Base-by-base conservation (phyloP, 495 filamentous ascomycete genomes). In the Amphirosellinia nigrospora region DNA sequence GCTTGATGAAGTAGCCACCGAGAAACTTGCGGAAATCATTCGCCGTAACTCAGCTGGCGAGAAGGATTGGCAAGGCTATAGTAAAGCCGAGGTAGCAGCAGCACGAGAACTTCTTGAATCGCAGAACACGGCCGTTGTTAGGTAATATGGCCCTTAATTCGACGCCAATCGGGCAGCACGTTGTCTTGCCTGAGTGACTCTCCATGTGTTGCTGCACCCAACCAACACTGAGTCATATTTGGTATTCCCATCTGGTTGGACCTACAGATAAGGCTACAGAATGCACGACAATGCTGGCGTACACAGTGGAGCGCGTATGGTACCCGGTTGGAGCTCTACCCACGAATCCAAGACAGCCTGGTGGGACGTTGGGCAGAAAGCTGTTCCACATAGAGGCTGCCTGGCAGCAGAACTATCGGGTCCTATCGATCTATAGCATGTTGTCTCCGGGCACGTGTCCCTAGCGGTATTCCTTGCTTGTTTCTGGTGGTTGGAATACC, bases 11-110 rank as follows among this genome's bases (percentile, higher is more conserved):
- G 79, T 89, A 70, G 93, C 93, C 41, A 93, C 89, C 1, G 82
- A 85, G 66, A 92, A 90, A 77, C 87, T 98, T 26, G 86, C 87
- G 5, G 89, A 94, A 74, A 93, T 97, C 71, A 87, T 96, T 62
- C 82, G 90, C 58, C 84, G 86, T 56, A 85, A 84, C 60, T 83
- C 83, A 10, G 81, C 85, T 45, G 83, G 84, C 46, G 89, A 91
- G 68, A 84, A 82, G 70, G 90, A 88, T 4, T 93, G 91, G 90
- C 81, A 84, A 77, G 92, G 91, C 41, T 94, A 92, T 77, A 88
- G 89, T 59, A 83, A 88, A 73, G 87, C 87, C 11, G 94, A 97
- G 77, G 76, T 97, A 38, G 88, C 89, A 77, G 93, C 93, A 11
- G 93, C 93, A 61, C 88, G 88, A 75, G 89, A 89, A 70, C 79